These are phyloP conservation scores for Botrytis pseudocinerea DNA, from an alignment of 2,329 filamentous ascomycete genomes.

Conservation along the genomic window DNA sequence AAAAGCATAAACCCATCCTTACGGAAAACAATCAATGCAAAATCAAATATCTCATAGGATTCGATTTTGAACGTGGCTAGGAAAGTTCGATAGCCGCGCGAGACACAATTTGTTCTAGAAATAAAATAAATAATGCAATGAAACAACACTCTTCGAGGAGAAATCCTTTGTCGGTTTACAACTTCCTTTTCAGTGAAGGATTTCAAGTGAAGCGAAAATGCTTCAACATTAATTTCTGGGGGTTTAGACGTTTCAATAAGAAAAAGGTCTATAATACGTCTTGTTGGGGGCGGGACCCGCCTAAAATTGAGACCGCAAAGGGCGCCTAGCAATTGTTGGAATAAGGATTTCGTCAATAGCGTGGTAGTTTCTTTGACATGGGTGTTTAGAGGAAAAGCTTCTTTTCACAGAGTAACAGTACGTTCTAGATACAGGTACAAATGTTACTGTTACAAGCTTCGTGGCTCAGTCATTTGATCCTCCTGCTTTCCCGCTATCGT, in stretches of 20 bases:
- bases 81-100: not conserved
- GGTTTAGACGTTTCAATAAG: not conserved
- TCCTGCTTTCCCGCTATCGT: not conserved
- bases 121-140: not conserved
- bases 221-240: not conserved
- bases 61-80: not conserved
- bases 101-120: not conserved
- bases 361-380: not conserved
- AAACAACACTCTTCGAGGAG: not conserved
- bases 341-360: not conserved
- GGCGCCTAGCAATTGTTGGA: not conserved
- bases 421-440: not conserved
- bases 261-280: not conserved
- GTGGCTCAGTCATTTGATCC: constrained; percentile 9
- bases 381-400: not conserved
- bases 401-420: not conserved
- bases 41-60: not conserved
- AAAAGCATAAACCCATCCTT: not conserved
- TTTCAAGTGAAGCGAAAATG: not conserved
- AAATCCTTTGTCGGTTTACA: not conserved
- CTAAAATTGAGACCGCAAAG: not conserved
- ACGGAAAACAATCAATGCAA: not conserved
- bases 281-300: not conserved
- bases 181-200: not conserved
- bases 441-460: not conserved